Evolutionary conservation across 495 filamentous ascomycete species (phyloP), one percentile per base, ranked within the genome.

Genomic region (Trichoderma virens): DNA sequence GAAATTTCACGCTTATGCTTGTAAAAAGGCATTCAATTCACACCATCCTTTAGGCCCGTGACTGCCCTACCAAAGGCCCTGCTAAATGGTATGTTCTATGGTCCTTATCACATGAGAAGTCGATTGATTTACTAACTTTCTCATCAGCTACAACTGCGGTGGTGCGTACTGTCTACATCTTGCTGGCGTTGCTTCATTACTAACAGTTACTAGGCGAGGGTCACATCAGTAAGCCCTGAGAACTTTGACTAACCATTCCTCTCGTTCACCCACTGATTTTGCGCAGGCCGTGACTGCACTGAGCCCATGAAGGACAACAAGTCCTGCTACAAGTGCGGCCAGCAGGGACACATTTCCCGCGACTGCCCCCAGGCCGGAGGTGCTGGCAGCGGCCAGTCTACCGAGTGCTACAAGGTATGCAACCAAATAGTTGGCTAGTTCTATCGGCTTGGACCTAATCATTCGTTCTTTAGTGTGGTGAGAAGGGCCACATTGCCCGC

Each of bases 401-500:
- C 73, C 71, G 83, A 98, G 76, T 98, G 94, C 87, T 98, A 98
- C 88, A 98, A 98, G 81, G 82, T 76, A 69, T 30, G 35, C 14
- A 31, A 13, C 14, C 4, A 38, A 45, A n/a, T 20, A 39, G 18
- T 4, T 41, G 8, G 38, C 14, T 20, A 43, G 27, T 7, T 18
- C 3, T 13, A 38, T 41, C 18, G 9, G 31, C 11, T n/a, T 28
- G 16, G 13, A 54, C 41, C 64, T 72, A 60, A 73, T 62, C 64
- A 28, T 2, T 25, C 41, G 20, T 67, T 25, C 18, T 30, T 35
- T 59, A 80, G 87, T 98, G 95, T 80, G 93, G 92, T 61, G 90
- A 96, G 81, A 83, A 93, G 64, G 95, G 94, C 64, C 94, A 98
- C 83, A 98, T 98, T 75, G 94, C 94, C 59, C 91, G 95, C 65